Percentiles rank a stretch among this genome's conserved stretches.
phyloP scores from a whole-genome alignment of 768 basidiomycete species.

The Ramaria rubella region DNA sequence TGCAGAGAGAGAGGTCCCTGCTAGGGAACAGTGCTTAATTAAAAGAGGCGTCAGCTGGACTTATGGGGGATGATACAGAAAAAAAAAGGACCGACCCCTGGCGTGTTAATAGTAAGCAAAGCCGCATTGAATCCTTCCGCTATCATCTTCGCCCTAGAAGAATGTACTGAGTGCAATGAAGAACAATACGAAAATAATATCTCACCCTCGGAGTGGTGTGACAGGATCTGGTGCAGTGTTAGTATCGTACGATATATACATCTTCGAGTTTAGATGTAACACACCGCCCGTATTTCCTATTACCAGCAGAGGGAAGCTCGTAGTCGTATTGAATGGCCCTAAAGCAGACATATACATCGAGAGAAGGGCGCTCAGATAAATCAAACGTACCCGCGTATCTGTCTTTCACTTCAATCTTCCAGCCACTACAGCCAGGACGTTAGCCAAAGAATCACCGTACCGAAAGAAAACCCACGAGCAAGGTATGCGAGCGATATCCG shows the following conservation, averaged over 20 bases:
- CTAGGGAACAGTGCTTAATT: constrained; percentile 15
- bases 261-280: too few species aligned
- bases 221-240: background rate
- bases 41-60: background rate
- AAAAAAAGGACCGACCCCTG: constrained; percentile 4
- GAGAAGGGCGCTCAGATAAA: background rate
- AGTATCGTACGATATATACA: too few species aligned
- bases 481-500: background rate
- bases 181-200: background rate
- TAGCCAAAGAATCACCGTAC: background rate
- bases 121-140: constrained; percentile 8
- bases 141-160: constrained; percentile 6
- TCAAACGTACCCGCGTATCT: constrained; percentile 10
- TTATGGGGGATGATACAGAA: background rate
- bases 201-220: background rate
- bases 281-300: constrained; percentile 34
- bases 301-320: constrained; percentile 34
- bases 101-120: constrained; percentile 9
- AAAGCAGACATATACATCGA: constrained; percentile 11
- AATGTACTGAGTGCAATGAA: background rate
- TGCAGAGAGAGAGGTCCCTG: constrained; percentile 17
- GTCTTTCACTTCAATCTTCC: background rate
- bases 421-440: constrained; percentile 9
- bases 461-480: background rate
- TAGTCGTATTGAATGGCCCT: constrained; percentile 33